Evolutionary conservation across 352 stramenopile genomes (phyloP).

Genomic region (Lagenidium sp.): DNA sequence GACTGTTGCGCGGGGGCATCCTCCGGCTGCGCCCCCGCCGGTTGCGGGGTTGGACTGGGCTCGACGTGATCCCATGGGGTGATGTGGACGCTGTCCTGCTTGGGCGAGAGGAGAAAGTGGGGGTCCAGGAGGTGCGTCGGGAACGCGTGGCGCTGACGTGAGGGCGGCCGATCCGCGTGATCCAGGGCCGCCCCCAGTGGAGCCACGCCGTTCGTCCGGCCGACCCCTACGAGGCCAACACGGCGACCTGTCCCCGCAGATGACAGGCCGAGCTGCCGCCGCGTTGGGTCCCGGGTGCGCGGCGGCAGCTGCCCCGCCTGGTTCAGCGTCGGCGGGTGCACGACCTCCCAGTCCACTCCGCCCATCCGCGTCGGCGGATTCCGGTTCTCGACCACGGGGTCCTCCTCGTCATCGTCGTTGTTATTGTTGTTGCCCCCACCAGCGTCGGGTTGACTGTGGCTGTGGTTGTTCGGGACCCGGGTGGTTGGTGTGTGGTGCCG

Average conservation of each 20-base stretch:
- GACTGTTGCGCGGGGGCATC: background rate
- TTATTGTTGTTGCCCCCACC: constrained; percentile 7
- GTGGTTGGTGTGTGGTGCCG: constrained; percentile 4
- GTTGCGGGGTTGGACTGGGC: constrained; percentile 2
- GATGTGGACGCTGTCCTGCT: constrained; percentile 11
- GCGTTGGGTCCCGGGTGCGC: too few species aligned
- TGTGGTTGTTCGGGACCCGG: background rate
- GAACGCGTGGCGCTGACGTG: constrained; percentile 66
- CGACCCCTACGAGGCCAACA: too few species aligned
- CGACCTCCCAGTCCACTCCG: background rate
- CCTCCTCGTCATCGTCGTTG: constrained; percentile 13
- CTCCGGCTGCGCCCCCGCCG: background rate
- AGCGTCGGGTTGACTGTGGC: background rate
- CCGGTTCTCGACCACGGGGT: constrained; percentile 9
- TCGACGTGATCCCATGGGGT: constrained; percentile 18
- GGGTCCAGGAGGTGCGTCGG: constrained; percentile 64
- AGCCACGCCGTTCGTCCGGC: background rate
- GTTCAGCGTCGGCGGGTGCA: background rate
- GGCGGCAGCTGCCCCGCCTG: too few species aligned
- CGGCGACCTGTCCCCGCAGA: background rate
- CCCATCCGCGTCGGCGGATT: too few species aligned
- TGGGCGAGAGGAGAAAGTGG: constrained; percentile 18
- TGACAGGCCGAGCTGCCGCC: too few species aligned
- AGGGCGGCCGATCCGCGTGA: constrained; percentile 40
- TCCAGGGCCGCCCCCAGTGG: background rate